phyloP scores from a whole-genome alignment of 345 rosid genomes.

The Populus davidiana region DNA sequence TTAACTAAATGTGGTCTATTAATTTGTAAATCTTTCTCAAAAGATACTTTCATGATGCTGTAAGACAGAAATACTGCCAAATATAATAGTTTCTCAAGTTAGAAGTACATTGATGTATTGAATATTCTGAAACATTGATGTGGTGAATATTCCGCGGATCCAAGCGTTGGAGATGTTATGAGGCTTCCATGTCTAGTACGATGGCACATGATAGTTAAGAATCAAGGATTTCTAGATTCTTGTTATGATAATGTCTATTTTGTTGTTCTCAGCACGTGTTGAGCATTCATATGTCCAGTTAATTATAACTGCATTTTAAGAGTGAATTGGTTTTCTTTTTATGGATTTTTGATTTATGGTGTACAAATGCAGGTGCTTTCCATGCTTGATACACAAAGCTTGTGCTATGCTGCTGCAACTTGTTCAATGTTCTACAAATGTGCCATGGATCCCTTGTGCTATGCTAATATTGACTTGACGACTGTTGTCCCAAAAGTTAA shows the following conservation, averaged over 20 bases:
- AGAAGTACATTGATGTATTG: background rate
- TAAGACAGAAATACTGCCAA: background rate
- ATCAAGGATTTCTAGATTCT: background rate
- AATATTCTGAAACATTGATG: background rate
- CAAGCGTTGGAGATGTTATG: background rate
- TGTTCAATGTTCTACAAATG: slow-evolving; percentile 81
- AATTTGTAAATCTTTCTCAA: no score
- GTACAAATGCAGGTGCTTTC: slow-evolving; percentile 56
- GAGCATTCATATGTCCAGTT: background rate
- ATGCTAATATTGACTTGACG: slow-evolving; percentile 67
- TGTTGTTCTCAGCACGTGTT: background rate
- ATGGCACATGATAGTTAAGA: background rate
- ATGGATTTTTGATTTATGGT: background rate
- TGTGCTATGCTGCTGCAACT: slow-evolving; percentile 67
- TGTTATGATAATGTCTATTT: background rate
- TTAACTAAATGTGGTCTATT: background rate
- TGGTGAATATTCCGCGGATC: background rate
- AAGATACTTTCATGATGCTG: no score
- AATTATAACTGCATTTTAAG: background rate
- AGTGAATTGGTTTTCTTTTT: background rate
- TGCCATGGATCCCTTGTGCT: slow-evolving; percentile 79
- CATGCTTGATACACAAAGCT: slow-evolving; percentile 79
- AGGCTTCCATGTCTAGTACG: background rate
- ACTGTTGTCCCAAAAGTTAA: slow-evolving; percentile 62
- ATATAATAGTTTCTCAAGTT: background rate